These are phyloP conservation scores for Apiospora aurea DNA, from an alignment of 2,329 filamentous ascomycete genomes.

Conservation along the genomic window DNA sequence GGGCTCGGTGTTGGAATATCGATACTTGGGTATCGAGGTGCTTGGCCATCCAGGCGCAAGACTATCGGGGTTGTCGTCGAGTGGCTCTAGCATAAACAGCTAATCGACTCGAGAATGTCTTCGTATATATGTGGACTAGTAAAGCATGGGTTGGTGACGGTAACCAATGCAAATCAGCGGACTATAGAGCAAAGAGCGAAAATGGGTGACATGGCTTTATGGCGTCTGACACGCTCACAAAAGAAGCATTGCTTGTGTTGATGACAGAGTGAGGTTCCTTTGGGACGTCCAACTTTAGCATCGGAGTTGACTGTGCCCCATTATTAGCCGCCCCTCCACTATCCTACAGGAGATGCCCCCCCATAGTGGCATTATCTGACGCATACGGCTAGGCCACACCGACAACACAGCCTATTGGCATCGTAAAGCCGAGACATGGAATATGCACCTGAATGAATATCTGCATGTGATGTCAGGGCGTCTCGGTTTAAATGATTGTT, in stretches of 20 bases:
- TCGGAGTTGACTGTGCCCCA: neutral
- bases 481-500: neutral
- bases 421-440: neutral
- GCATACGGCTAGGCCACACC: neutral
- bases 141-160: neutral
- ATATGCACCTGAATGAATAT: neutral
- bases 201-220: neutral
- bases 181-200: conserved; percentile 1
- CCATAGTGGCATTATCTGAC: neutral
- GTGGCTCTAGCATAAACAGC: conserved; percentile 5
- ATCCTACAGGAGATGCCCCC: neutral
- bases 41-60: neutral
- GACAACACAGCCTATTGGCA: neutral
- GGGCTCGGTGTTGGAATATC: conserved; percentile 22
- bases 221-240: conserved; percentile 17
- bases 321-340: conserved; percentile 24
- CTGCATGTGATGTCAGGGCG: neutral
- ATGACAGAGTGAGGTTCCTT: conserved; percentile 14
- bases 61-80: neutral
- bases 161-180: neutral
- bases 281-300: neutral
- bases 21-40: conserved; percentile 4
- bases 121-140: neutral
- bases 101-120: neutral
- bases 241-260: neutral